Conservation (phyloP, 371 early-diverging fungal genomes). For the Syncephalis plumigaleata region DNA sequence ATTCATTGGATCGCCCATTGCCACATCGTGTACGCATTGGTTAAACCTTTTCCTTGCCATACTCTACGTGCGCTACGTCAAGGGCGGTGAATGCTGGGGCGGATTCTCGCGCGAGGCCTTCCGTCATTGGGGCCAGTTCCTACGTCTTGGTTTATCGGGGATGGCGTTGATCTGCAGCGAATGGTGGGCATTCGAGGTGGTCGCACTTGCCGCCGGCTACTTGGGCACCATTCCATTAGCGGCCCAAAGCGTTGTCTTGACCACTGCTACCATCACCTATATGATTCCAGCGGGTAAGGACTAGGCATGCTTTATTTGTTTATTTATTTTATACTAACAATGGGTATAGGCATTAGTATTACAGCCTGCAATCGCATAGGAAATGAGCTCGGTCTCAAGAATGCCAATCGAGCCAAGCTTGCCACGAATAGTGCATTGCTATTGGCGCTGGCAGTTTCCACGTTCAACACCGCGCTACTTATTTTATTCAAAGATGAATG, state of each 20-base stretch:
- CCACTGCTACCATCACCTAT: slow-evolving; percentile 47
- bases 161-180: slow-evolving; percentile 52
- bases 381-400: slow-evolving; percentile 39
- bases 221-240: slow-evolving; percentile 64
- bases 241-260: slow-evolving; percentile 68
- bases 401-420: slow-evolving; percentile 19
- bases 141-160: slow-evolving; percentile 50
- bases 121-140: slow-evolving; percentile 36
- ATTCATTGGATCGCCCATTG: slow-evolving; percentile 70
- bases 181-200: slow-evolving; percentile 58
- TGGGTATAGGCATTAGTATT: slow-evolving; percentile 24
- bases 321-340: background rate
- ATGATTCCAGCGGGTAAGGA: slow-evolving; percentile 37
- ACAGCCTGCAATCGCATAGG: slow-evolving; percentile 69
- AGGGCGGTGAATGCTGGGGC: slow-evolving; percentile 61
- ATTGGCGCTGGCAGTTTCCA: slow-evolving; percentile 22
- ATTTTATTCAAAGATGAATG: slow-evolving; percentile 11
- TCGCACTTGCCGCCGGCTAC: slow-evolving; percentile 59
- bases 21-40: slow-evolving; percentile 59
- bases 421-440: slow-evolving; percentile 23
- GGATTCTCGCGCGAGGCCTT: slow-evolving; percentile 64
- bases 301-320: too few relatives aligned
- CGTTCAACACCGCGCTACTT: slow-evolving; percentile 18
- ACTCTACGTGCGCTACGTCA: slow-evolving; percentile 40
- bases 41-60: slow-evolving; percentile 37